phyloP scores from a whole-genome alignment of 768 basidiomycete genomes.

The Gloeostereum incarnatum region DNA sequence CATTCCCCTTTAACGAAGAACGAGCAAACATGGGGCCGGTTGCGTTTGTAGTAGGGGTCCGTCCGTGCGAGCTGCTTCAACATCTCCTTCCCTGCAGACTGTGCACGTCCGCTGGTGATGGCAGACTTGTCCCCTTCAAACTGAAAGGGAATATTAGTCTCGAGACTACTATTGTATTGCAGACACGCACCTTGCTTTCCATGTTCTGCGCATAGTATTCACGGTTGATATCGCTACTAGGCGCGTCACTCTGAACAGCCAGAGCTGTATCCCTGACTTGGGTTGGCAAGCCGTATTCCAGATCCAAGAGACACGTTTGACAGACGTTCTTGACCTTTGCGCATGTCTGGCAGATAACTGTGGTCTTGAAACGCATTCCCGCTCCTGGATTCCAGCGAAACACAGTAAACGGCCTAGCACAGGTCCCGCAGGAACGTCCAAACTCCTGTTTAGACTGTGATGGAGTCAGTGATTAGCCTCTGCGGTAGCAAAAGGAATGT shows the following conservation, averaged over 20 bases:
- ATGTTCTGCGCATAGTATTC: constrained; percentile 93
- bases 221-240: constrained; percentile 94
- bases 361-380: constrained; percentile 92
- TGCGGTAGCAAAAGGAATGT: constrained; percentile 12
- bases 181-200: constrained; percentile 66
- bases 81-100: constrained; percentile 91
- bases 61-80: constrained; percentile 89
- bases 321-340: constrained; percentile 95
- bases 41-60: constrained; percentile 97
- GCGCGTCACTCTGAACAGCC: constrained; percentile 77
- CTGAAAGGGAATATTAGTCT: constrained; percentile 25
- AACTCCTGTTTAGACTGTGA: constrained; percentile 92
- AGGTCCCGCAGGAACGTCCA: constrained; percentile 93
- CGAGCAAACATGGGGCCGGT: constrained; percentile 87
- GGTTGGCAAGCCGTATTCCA: constrained; percentile 93
- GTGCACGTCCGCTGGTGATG: constrained; percentile 50
- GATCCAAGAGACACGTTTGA: constrained; percentile 94
- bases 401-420: constrained; percentile 92
- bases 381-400: constrained; percentile 98
- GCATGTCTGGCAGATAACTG: constrained; percentile 95
- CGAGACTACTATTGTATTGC: background rate
- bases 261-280: constrained; percentile 97
- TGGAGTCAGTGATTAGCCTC: constrained; percentile 1
- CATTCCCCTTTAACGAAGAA: constrained; percentile 97
- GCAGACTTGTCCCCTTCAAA: constrained; percentile 64